Evolutionary conservation across 108 stramenopile species (phyloP).

Genomic region (Cyclotella baltica): DNA sequence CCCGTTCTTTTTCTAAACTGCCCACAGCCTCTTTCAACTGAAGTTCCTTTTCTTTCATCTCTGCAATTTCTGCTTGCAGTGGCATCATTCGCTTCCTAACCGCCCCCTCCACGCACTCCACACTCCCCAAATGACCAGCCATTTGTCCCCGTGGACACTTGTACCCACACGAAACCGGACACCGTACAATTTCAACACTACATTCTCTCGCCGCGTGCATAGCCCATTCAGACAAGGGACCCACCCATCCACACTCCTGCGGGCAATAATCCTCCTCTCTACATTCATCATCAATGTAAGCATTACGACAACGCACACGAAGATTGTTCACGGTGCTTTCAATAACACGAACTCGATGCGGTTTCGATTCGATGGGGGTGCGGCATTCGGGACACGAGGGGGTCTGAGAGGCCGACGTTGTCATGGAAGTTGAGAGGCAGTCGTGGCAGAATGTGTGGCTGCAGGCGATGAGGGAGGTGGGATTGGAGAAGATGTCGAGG

Average conservation of each 20-base stretch:
- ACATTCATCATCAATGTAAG: slow-evolving; percentile 5
- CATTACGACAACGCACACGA: slow-evolving; percentile 13
- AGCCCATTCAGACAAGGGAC: slow-evolving; percentile 8
- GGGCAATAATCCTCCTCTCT: background rate
- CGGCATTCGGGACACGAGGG: slow-evolving; percentile 29
- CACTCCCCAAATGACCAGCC: slow-evolving; percentile 16
- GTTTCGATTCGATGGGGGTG: background rate
- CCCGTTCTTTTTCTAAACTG: background rate
- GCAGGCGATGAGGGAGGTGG: slow-evolving; percentile 19
- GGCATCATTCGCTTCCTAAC: background rate
- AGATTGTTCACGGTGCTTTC: slow-evolving; percentile 18
- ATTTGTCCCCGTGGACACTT: slow-evolving; percentile 9
- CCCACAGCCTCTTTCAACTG: background rate
- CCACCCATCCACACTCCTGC: slow-evolving; percentile 23
- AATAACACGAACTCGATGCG: slow-evolving; percentile 23
- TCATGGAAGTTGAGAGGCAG: slow-evolving; percentile 13
- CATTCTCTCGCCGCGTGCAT: slow-evolving; percentile 15
- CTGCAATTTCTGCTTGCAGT: slow-evolving; percentile 4
- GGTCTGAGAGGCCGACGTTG: background rate
- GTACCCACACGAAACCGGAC: slow-evolving; percentile 19
- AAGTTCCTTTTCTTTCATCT: background rate
- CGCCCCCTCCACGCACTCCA: slow-evolving; percentile 14
- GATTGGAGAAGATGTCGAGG: slow-evolving; percentile 34
- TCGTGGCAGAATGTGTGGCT: slow-evolving; percentile 27
- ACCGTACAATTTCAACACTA: slow-evolving; percentile 8